phyloP scores from a whole-genome alignment of 257 asterid genomes.

The Cruciata laevipes region DNA sequence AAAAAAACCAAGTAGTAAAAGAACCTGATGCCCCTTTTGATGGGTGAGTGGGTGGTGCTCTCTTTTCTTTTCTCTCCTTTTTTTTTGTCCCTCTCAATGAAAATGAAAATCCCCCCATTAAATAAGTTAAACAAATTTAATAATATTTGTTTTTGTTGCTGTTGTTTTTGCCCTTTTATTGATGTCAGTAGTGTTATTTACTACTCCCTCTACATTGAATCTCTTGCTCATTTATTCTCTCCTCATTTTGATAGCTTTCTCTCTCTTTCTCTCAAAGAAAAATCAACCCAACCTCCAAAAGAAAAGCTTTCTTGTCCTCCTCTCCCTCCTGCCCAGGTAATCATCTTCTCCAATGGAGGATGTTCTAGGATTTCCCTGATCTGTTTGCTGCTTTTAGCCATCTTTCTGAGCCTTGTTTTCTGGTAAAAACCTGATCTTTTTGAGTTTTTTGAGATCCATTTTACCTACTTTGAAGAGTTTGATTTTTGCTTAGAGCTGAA shows the following conservation, averaged over 20 bases:
- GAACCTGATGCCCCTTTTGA: slow-evolving; percentile 74
- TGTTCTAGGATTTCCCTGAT: slow-evolving; percentile 8
- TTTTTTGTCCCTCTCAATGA: background rate
- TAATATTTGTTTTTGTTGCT: background rate
- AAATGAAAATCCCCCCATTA: slow-evolving; percentile 14
- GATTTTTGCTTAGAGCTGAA: background rate
- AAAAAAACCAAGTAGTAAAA: slow-evolving; percentile 38
- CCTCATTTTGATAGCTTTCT: background rate
- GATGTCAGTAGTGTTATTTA: background rate
- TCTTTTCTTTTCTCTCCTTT: slow-evolving; percentile 24
- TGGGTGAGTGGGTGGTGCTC: slow-evolving; percentile 79
- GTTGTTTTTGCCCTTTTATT: background rate
- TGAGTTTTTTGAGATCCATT: background rate
- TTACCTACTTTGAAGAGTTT: background rate
- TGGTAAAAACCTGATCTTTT: background rate
- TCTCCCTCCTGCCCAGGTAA: slow-evolving; percentile 4
- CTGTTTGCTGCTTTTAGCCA: background rate
- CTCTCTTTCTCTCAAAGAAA: slow-evolving; percentile 2
- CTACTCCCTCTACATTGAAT: slow-evolving; percentile 15
- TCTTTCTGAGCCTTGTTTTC: background rate
- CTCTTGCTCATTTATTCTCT: slow-evolving; percentile 8
- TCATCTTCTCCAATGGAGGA: slow-evolving; percentile 9
- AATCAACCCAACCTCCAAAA: background rate
- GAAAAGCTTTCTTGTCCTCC: background rate
- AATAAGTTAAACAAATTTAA: background rate